Evolutionary conservation across 495 filamentous ascomycete species (phyloP), one percentile per base, ranked within the genome.

Genomic region (Xylaria bambusicola): DNA sequence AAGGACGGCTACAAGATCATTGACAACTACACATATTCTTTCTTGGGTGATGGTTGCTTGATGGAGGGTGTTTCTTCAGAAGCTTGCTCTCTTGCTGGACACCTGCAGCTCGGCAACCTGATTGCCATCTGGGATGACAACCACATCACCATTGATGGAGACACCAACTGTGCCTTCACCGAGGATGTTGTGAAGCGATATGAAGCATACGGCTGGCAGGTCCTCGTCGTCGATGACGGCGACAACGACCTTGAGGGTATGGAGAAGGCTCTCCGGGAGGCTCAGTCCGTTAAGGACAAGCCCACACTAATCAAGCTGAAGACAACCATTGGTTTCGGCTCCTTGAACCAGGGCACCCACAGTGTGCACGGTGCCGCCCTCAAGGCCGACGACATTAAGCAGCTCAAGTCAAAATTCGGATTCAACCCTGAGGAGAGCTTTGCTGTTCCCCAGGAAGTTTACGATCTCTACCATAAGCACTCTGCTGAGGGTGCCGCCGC

Each of bases 51-150:
- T 84, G 94, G 94, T 51, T 99, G 94, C 77, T 86, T 93, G 75
- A 95, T 95, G 93, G 94, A 99, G 81, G 94, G 94, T 81, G 85
- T 99, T 83, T 89, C 95, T 61, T 82, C 83, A 72, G 94, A 99
- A 80, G 95, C 94, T 62, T 92, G 86, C 63, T 96, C 91, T 48
- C 83, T 88, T 69, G 94, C 94, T 64, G 94, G 94, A 73, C 94
- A 99, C 78, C 80, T 98, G 76, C 91, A 98, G 82, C 83, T 99
- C 36, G 95, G 94, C 62, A 99, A 98, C 84, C 80, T 99, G 61
- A 98, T 99, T 73, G 84, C 84, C 72, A 83, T 99, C 76, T 99
- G 94, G 74, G 94, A 99, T 71, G 94, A 99, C 82, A 99, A 99
- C 83, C 88, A 94, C 71, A 98, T 98, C 74, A 96, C 91, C 70